Percentiles rank a stretch among this genome's conserved stretches.
Evolutionary conservation across 768 basidiomycete genomes (phyloP).

Genomic region (Nevesoporus exiguus): DNA sequence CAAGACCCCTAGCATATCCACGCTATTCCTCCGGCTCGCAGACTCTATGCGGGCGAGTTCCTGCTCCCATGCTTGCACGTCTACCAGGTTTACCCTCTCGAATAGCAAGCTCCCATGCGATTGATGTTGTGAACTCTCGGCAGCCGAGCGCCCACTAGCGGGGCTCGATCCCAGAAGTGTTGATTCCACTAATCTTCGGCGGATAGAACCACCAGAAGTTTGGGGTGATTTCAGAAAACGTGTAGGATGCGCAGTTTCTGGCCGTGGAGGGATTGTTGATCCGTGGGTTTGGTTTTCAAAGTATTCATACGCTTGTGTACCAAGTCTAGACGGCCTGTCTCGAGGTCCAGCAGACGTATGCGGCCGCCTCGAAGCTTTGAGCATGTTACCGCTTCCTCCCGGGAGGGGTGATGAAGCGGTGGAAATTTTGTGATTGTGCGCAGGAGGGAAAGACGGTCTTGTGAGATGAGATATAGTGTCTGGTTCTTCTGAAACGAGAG

Average conservation of each 20-base stretch:
- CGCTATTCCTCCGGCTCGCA: constrained; percentile 47
- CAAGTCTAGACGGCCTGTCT: constrained; percentile 43
- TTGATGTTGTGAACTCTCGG: constrained; percentile 19
- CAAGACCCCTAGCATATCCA: constrained; percentile 34
- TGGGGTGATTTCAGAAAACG: constrained; percentile 9
- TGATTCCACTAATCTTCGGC: constrained; percentile 21
- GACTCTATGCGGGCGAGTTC: constrained; percentile 71
- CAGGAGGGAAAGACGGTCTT: constrained; percentile 5
- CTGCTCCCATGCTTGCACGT: constrained; percentile 71
- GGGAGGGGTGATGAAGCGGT: constrained; percentile 32
- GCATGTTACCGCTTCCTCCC: constrained; percentile 24
- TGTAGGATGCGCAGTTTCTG: constrained; percentile 29
- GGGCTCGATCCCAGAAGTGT: constrained; percentile 34
- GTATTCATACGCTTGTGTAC: constrained; percentile 11
- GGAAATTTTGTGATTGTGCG: constrained; percentile 28
- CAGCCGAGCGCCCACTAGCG: constrained; percentile 45
- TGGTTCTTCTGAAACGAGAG: constrained; percentile 8
- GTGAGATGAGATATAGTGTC: constrained; percentile 2
- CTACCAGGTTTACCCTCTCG: constrained; percentile 31
- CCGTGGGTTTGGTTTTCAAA: constrained; percentile 15
- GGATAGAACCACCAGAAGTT: constrained; percentile 16
- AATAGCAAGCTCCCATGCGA: constrained; percentile 17
- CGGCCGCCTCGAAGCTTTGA: constrained; percentile 47
- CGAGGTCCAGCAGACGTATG: constrained; percentile 75
- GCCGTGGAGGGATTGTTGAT: constrained; percentile 17